Percentiles rank a stretch among this genome's conserved stretches.
These are phyloP conservation scores for carrot (Daucus carota) DNA, from an alignment of 129 eudicot genomes.

Conservation along the genomic window DNA sequence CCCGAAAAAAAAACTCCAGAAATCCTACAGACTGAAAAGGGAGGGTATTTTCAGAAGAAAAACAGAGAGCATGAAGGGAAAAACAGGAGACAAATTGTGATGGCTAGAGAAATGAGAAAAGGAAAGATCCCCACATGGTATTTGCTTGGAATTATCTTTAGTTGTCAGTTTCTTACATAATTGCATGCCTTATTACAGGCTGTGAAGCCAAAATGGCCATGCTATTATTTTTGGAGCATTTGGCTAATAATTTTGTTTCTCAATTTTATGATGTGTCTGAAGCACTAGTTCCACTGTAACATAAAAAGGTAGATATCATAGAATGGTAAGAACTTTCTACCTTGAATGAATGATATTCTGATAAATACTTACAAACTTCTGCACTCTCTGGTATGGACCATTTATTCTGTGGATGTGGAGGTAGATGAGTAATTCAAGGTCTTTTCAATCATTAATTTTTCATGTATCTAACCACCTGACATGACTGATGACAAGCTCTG, in stretches of 20 bases:
- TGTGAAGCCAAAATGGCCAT: constrained; percentile 21
- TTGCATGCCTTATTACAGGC: constrained; percentile 32
- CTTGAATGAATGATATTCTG: not conserved
- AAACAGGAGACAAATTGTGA: not conserved
- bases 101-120: constrained; percentile 11
- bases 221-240: constrained; percentile 16
- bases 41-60: constrained; percentile 5
- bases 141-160: constrained; percentile 44
- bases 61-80: constrained; percentile 12
- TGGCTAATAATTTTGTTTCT: not conserved
- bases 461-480: not conserved
- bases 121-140: constrained; percentile 44
- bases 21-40: not conserved
- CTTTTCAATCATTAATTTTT: constrained; percentile 4
- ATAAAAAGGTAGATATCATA: not conserved
- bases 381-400: not conserved
- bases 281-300: not conserved
- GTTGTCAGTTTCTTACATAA: constrained; percentile 25
- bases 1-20: not conserved
- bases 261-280: not conserved
- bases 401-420: not conserved
- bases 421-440: not conserved
- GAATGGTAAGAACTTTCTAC: not conserved
- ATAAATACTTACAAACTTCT: not conserved
- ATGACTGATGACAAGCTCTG: not conserved